Conservation (phyloP, 495 filamentous ascomycete species). For the Mycothermus thermophilus region DNA sequence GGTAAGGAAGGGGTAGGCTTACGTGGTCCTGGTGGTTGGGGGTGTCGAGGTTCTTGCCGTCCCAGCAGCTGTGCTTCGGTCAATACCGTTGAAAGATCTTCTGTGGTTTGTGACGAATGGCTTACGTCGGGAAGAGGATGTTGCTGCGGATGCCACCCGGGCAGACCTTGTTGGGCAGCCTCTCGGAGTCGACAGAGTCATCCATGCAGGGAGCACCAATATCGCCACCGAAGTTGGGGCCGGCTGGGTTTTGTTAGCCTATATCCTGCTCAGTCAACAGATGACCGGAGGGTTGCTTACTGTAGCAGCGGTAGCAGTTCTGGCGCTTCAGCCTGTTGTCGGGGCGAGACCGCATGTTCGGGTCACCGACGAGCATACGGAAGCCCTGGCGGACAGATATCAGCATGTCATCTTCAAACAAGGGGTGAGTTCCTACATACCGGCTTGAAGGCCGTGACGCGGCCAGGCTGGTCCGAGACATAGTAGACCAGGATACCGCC, state of each 20-base stretch:
- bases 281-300: too few species aligned
- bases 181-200: slow-evolving; percentile 24
- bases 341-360: slow-evolving; percentile 25
- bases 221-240: slow-evolving; percentile 36
- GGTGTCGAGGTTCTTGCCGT: slow-evolving; percentile 39
- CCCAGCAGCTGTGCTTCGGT: slow-evolving; percentile 33
- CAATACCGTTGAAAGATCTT: too few species aligned
- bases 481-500: slow-evolving; percentile 42
- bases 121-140: slow-evolving; percentile 39
- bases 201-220: slow-evolving; percentile 30
- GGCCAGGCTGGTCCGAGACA: slow-evolving; percentile 36
- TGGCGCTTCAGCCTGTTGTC: slow-evolving; percentile 27
- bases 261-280: too few species aligned
- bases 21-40: slow-evolving; percentile 41
- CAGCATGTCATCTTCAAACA: not conserved
- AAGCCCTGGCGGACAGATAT: slow-evolving; percentile 28
- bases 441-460: slow-evolving; percentile 40
- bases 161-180: slow-evolving; percentile 27
- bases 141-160: slow-evolving; percentile 37
- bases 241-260: too few species aligned
- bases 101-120: not conserved
- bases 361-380: slow-evolving; percentile 41
- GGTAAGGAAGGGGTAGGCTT: too few species aligned
- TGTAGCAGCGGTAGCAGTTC: slow-evolving; percentile 38
- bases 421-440: slow-evolving; percentile 12